Conservation (phyloP, 1,284 basidiomycete species). For the Omphalotus olearius region DNA sequence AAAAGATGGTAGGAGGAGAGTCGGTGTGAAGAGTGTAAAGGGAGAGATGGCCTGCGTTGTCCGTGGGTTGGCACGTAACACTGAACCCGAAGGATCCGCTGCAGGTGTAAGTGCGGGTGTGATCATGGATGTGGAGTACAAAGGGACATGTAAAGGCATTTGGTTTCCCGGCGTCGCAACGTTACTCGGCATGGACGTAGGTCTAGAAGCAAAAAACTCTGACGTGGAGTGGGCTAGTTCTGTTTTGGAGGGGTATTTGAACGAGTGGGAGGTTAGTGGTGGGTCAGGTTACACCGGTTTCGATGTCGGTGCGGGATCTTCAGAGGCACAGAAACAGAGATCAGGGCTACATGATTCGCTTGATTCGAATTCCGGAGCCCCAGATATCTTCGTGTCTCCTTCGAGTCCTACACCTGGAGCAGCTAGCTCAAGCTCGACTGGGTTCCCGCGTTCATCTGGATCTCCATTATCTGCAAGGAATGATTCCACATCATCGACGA, state of each 20-base stretch:
- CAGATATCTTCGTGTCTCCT: constrained; percentile 18
- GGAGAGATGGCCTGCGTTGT: constrained; percentile 62
- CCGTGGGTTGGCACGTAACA: constrained; percentile 42
- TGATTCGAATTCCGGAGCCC: constrained; percentile 34
- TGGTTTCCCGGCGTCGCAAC: constrained; percentile 82
- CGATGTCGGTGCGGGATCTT: constrained; percentile 40
- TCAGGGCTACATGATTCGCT: constrained; percentile 38
- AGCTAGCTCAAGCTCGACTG: no score
- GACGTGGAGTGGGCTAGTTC: constrained; percentile 53
- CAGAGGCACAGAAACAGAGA: constrained; percentile 23
- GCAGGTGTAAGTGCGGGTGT: constrained; percentile 40
- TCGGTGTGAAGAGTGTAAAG: constrained; percentile 61
- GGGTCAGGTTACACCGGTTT: constrained; percentile 66
- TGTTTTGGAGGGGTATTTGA: constrained; percentile 31
- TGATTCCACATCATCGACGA: constrained; percentile 34
- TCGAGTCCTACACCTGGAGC: constrained; percentile 13
- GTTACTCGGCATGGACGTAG: constrained; percentile 71
- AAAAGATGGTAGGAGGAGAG: constrained; percentile 51
- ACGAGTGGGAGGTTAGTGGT: constrained; percentile 59
- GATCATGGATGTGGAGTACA: constrained; percentile 66
- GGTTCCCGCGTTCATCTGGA: background rate
- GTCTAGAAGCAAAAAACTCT: constrained; percentile 60
- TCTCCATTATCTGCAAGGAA: constrained; percentile 27
- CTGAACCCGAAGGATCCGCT: constrained; percentile 24
- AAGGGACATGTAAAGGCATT: constrained; percentile 65